Evolutionary conservation across 75 land plant genomes (phyloP), one percentile per base, ranked within the genome.

Genomic region (Chamaecyparis obtusa): DNA sequence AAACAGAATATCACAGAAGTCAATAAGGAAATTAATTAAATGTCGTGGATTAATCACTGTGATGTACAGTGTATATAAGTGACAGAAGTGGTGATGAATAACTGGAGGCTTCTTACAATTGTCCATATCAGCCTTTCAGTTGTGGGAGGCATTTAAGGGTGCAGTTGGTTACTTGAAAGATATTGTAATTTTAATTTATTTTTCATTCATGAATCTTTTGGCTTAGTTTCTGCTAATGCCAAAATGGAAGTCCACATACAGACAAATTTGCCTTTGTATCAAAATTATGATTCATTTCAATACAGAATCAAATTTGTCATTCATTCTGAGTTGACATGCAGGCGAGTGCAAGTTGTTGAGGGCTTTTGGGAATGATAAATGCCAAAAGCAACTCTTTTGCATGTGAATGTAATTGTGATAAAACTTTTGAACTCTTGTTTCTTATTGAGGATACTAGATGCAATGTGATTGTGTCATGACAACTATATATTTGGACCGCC

Each of bases 121-220:
- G 76, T 74, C 33, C 14, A 74, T 74, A 74, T 33, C 37, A 74
- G 76, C 37, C 36, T 30, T 72, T 74, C 36, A 74, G 76, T 74
- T 74, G 76, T 74, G 76, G 76, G 32, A 74, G 36, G 76, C 36
- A 74, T 36, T 74, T 74, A 3, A 2, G 76, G 36, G 76, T 74
- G 76, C 36, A 74, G 37, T 33, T 74, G 76, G 15, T 33, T 33
- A 13, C 76, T 74, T 74, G 76, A 74, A 74, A 33, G 76, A 74
- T 74, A 74, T 72, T 33, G 76, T 74, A 74, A 32, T 32, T 74
- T 74, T 74, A 9, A 71, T 74, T 74, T 74, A 74, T 74, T 74
- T 51, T 74, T 33, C 37, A 74, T 74, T 74, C 1, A 11, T 74
- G 15, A 33, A 33, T 33, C 36, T 33, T 33, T 74, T 71, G 75